A percentile compares a stretch with the other conserved stretches of the same genome.
phyloP scores from a whole-genome alignment of 164 flowering plant genomes.

The Paratinospora sagittata region DNA sequence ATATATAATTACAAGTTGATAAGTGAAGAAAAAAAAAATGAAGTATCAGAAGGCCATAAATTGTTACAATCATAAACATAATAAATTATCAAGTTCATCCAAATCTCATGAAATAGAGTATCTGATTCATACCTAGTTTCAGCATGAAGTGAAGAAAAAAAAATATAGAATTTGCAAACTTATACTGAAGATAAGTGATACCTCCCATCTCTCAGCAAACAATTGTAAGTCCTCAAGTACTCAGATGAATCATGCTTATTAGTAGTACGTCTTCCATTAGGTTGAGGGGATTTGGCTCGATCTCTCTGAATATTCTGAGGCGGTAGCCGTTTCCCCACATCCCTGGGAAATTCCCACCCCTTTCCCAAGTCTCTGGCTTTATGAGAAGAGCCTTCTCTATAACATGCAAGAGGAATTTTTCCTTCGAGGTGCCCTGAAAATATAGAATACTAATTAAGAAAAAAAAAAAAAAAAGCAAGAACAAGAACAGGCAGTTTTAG shows the following conservation, averaged over 20 bases:
- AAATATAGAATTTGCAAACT: background rate
- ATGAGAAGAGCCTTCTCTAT: constrained; percentile 24
- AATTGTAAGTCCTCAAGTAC: constrained; percentile 40
- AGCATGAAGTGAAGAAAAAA: background rate
- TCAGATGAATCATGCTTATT: constrained; percentile 24
- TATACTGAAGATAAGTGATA: constrained; percentile 19
- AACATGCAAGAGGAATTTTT: constrained; percentile 20
- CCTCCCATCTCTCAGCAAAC: constrained; percentile 64
- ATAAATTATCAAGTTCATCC: background rate
- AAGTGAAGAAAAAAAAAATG: background rate
- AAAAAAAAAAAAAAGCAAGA: background rate
- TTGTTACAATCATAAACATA: background rate
- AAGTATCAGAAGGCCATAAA: background rate
- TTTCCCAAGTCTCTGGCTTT: constrained; percentile 25
- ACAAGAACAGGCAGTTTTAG: constrained; percentile 9
- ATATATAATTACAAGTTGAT: constrained; percentile 4
- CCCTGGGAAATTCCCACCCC: constrained; percentile 20
- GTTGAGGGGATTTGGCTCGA: constrained; percentile 13
- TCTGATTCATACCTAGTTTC: background rate
- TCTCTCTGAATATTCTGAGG: constrained; percentile 14
- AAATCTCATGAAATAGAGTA: background rate
- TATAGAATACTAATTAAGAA: constrained; percentile 8
- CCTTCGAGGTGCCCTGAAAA: constrained; percentile 30
- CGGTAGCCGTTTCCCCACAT: constrained; percentile 22
- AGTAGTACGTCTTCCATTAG: constrained; percentile 26